Evolutionary conservation across 2,329 filamentous ascomycete genomes (phyloP).

Genomic region (Catunica adiposa): DNA sequence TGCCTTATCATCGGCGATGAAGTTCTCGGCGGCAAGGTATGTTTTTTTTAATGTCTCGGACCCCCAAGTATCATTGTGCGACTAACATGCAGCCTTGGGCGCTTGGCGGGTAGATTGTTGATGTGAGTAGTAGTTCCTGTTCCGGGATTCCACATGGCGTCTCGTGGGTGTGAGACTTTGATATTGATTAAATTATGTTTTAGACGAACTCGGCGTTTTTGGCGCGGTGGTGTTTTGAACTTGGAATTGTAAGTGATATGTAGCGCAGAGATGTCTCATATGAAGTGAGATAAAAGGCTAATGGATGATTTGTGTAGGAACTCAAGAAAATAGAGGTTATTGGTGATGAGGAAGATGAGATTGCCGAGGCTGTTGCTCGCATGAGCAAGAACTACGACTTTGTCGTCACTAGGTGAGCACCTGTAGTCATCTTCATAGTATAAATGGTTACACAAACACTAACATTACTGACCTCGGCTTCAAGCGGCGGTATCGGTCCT

Average conservation of each 20-base stretch:
- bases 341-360: constrained; percentile 78
- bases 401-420: constrained; percentile 58
- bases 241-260: constrained; percentile 36
- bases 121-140: constrained; percentile 9
- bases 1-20: constrained; percentile 96
- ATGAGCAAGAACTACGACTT: constrained; percentile 89
- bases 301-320: constrained; percentile 26
- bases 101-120: constrained; percentile 5
- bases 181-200: not conserved
- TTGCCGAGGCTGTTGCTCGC: constrained; percentile 67
- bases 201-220: constrained; percentile 40
- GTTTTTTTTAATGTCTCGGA: constrained; percentile 14
- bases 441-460: not conserved
- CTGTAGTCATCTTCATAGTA: not conserved
- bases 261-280: not conserved
- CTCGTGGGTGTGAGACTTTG: not conserved
- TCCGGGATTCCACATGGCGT: not conserved
- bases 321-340: constrained; percentile 86
- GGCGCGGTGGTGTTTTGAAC: constrained; percentile 47
- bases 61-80: not conserved
- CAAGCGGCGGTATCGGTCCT: constrained; percentile 77
- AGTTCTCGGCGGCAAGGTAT: constrained; percentile 82
- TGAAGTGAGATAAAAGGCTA: not conserved
- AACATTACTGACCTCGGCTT: constrained; percentile 11
- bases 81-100: not conserved